Base-by-base conservation (phyloP, 768 basidiomycete genomes). In the Boletus edulis region DNA sequence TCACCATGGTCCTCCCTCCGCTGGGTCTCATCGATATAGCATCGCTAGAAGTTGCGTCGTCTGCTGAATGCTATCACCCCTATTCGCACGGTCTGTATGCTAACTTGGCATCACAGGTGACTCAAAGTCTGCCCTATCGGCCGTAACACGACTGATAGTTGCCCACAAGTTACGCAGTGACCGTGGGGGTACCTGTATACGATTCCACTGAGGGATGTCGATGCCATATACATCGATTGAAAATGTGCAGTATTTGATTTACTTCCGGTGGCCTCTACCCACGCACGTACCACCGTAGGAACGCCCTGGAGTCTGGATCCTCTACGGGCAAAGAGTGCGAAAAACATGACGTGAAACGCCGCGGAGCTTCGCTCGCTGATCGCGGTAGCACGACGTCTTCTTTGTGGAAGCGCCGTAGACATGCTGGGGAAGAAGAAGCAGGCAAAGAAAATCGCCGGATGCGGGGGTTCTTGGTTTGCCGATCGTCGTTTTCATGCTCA, bases 11-110 rank as follows among this genome's bases (percentile, higher is more conserved):
- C 18, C 22, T 12, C 40, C 40, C 35, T 27, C 18, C 15, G 10
- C 32, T 40, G 27, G 32, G 12, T 34, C 34, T 13, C 12, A 12
- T 13, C 14, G 12, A 14, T 4, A 14, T 4, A 46, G 46, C 32
- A 24, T 51, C 14, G 41, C 20, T 6, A 43, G 20, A 18, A 37
- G 24, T 10, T 10, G 24, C 35, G 31, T 34, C 18, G 15, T 76
- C 45, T 73, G 67, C 79, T 77, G 39, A 55, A 68, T 46, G n/a
- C 7, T 18, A 15, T 20, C 15, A 9, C 15, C 24, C 34, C 40
- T 41, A 14, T 49, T 20, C 5, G 34, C 22, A 46, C 3, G 20
- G 20, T 43, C 4, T 1, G 5, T 34, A 37, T 35, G 29, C 27
- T 62, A 18, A 48, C 22, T 27, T 18, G 31, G 31, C 52, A 31